phyloP scores from a whole-genome alignment of 257 asterid species.

The Cinchona pubescens region DNA sequence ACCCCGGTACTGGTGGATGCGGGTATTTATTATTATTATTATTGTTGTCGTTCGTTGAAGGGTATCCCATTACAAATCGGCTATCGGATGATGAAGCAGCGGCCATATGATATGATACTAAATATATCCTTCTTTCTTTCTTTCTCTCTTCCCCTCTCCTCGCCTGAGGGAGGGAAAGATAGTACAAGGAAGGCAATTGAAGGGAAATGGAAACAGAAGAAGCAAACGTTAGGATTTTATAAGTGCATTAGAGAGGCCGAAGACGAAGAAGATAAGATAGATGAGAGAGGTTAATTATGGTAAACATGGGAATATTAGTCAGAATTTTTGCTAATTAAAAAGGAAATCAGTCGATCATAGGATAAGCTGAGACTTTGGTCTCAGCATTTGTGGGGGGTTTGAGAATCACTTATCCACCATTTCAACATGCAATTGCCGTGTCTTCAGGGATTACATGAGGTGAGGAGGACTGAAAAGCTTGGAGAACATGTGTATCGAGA shows the following conservation, averaged over 20 bases:
- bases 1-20: conserved; percentile 14
- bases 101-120: conserved; percentile 31
- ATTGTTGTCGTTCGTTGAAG: conserved; percentile 29
- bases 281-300: neutral
- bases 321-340: neutral
- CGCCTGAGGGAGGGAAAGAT: neutral
- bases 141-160: conserved; percentile 19
- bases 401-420: neutral
- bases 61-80: conserved; percentile 36
- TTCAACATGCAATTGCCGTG: neutral
- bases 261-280: neutral
- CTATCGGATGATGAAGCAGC: conserved; percentile 17
- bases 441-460: conserved; percentile 1
- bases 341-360: neutral
- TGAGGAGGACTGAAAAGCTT: neutral
- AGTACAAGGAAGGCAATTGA: neutral
- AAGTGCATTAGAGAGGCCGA: neutral
- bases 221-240: neutral
- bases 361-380: neutral
- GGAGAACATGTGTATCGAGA: conserved; percentile 12
- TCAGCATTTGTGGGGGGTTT: neutral
- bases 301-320: neutral
- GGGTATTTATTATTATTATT: neutral
- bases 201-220: neutral
- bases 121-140: too few species aligned